A percentile compares a stretch with the other conserved stretches of the same genome.
These are phyloP conservation scores for Aegilops sharonensis DNA, from an alignment of 176 grass and related monocot genomes.

Conservation along the genomic window DNA sequence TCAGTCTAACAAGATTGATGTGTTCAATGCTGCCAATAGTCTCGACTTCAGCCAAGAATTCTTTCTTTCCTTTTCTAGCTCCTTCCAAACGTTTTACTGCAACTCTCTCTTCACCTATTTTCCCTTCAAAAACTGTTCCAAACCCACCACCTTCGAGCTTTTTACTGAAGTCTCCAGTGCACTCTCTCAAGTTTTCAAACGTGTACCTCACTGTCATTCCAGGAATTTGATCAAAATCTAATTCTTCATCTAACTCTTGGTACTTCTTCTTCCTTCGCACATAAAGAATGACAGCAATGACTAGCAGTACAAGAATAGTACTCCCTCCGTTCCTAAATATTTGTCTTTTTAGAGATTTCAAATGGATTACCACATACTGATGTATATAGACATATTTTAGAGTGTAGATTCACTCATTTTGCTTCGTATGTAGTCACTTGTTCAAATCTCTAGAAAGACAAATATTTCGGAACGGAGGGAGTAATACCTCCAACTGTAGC, in stretches of 20 bases:
- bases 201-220: slow-evolving; percentile 25
- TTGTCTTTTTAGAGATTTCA: too few species aligned
- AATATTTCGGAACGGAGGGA: too few species aligned
- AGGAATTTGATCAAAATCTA: slow-evolving; percentile 26
- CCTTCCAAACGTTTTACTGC: slow-evolving; percentile 37
- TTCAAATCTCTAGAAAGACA: too few species aligned
- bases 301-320: neutral
- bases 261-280: slow-evolving; percentile 3
- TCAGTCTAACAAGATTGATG: slow-evolving; percentile 33
- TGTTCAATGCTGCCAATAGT: slow-evolving; percentile 31
- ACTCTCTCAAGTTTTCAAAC: slow-evolving; percentile 11
- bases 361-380: too few species aligned
- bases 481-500: slow-evolving; percentile 6
- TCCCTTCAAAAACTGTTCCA: slow-evolving; percentile 33
- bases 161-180: slow-evolving; percentile 31
- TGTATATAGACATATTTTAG: too few species aligned
- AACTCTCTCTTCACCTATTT: slow-evolving; percentile 28
- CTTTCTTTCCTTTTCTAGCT: slow-evolving; percentile 26
- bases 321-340: too few species aligned
- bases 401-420: too few species aligned
- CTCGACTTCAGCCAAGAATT: slow-evolving; percentile 34
- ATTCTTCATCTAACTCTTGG: slow-evolving; percentile 2
- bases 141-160: slow-evolving; percentile 47
- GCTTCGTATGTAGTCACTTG: too few species aligned
- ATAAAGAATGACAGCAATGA: neutral